These are phyloP conservation scores for Medicago ruthenica DNA, from an alignment of 306 rosid species.

Conservation along the genomic window DNA sequence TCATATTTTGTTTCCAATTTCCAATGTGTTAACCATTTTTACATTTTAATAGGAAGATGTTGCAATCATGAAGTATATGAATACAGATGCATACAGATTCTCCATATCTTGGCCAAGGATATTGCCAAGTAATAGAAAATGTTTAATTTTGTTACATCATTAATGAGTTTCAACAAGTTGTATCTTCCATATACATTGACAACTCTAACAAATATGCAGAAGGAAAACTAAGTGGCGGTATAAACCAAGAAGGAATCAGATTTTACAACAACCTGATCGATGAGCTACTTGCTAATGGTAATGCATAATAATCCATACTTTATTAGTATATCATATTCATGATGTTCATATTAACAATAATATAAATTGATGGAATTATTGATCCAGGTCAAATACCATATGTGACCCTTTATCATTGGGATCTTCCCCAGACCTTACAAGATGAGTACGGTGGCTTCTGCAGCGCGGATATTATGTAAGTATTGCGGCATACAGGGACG, in stretches of 20 bases:
- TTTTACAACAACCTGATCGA: no score
- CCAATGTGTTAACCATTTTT: not conserved
- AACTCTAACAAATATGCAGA: not conserved
- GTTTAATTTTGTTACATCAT: no score
- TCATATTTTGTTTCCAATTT: no score
- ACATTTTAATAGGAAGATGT: constrained; percentile 59
- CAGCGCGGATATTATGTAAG: constrained; percentile 42
- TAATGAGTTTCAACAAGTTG: not conserved
- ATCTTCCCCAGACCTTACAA: constrained; percentile 50
- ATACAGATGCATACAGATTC: constrained; percentile 60
- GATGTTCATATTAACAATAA: no score
- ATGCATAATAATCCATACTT: no score
- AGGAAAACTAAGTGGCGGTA: no score
- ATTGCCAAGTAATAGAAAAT: constrained; percentile 57
- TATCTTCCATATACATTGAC: constrained; percentile 7
- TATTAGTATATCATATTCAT: no score
- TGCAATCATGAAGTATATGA: constrained; percentile 62
- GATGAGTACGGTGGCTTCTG: constrained; percentile 46
- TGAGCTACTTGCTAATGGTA: no score
- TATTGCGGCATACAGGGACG: no score
- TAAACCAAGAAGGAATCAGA: no score
- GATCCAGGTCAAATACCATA: constrained; percentile 43
- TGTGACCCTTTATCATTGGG: constrained; percentile 51
- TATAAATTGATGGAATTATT: constrained; percentile 16
- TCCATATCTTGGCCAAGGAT: constrained; percentile 56